phyloP scores from a whole-genome alignment of 371 early-diverging fungal genomes.

The Syncephalastrum racemosum region DNA sequence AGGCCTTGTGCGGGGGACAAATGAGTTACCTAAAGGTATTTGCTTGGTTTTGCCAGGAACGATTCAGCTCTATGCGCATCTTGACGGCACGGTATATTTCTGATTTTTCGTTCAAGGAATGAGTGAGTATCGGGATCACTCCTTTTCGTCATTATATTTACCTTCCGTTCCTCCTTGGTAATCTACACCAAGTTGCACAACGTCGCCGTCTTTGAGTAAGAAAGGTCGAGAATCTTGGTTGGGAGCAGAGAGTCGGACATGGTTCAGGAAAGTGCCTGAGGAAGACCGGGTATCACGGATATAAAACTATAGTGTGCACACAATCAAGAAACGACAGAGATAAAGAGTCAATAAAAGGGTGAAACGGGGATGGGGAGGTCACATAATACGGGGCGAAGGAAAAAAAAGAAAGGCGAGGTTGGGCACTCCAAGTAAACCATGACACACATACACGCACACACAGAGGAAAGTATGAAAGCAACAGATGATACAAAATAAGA shows the following conservation, averaged over 20 bases:
- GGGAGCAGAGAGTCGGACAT: conserved; percentile 74
- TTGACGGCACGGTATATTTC: conserved; percentile 32
- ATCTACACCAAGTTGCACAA: conserved; percentile 83
- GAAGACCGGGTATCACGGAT: conserved; percentile 84
- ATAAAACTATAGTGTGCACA: conserved; percentile 53
- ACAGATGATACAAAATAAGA: too few species aligned
- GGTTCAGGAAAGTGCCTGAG: conserved; percentile 90
- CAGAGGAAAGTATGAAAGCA: too few species aligned
- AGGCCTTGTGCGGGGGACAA: background rate
- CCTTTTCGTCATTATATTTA: conserved; percentile 30
- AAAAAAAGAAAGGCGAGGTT: too few species aligned
- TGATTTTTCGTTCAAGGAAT: background rate
- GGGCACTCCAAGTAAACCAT: too few species aligned
- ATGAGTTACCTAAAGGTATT: conserved; percentile 22
- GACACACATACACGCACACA: too few species aligned
- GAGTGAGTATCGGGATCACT: background rate
- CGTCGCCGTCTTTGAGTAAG: conserved; percentile 75
- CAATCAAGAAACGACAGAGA: too few species aligned
- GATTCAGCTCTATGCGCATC: conserved; percentile 25
- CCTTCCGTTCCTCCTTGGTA: conserved; percentile 83
- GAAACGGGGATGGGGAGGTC: conserved; percentile 2
- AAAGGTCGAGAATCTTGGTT: conserved; percentile 73
- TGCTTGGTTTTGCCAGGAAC: conserved; percentile 20
- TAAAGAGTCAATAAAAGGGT: background rate
- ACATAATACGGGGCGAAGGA: too few species aligned